phyloP scores from a whole-genome alignment of 176 grass and related monocot genomes.

The Elaeis guineensis region DNA sequence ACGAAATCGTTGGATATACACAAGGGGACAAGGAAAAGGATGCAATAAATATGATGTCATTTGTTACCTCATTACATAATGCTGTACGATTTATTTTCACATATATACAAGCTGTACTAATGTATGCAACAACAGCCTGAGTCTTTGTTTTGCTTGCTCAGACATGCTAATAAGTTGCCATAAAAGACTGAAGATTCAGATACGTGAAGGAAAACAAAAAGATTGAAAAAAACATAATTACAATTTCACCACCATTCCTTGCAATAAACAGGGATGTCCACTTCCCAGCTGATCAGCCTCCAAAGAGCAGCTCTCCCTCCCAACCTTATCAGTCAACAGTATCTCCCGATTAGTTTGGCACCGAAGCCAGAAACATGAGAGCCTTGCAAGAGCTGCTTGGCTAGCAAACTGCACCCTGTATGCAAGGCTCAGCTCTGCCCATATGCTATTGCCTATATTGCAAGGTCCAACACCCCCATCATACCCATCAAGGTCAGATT shows the following conservation, averaged over 20 bases:
- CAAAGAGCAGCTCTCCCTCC: conserved; percentile 49
- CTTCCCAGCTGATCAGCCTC: conserved; percentile 44
- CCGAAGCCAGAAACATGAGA: conserved; percentile 66
- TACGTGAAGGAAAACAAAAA: background rate
- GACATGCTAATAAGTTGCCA: too few relatives aligned
- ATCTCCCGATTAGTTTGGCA: conserved; percentile 26
- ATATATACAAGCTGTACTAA: too few relatives aligned
- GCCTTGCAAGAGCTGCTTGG: conserved; percentile 49
- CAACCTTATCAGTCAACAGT: conserved; percentile 22
- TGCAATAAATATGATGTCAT: too few relatives aligned
- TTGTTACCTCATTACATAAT: too few relatives aligned
- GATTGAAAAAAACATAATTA: conserved; percentile 7
- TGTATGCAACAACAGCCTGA: too few relatives aligned
- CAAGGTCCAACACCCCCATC: conserved; percentile 16
- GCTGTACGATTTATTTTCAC: too few relatives aligned
- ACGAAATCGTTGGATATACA: too few relatives aligned
- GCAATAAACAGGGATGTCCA: conserved; percentile 35
- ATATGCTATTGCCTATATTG: conserved; percentile 39
- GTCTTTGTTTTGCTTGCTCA: too few relatives aligned
- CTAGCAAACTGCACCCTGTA: conserved; percentile 57
- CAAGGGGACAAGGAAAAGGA: too few relatives aligned
- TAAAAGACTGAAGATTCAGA: too few relatives aligned
- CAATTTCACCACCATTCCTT: conserved; percentile 56
- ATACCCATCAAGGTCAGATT: conserved; percentile 81
- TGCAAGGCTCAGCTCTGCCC: conserved; percentile 63